Conservation (phyloP, 208 protist species). For the Herpetomonas tarakana region DNA sequence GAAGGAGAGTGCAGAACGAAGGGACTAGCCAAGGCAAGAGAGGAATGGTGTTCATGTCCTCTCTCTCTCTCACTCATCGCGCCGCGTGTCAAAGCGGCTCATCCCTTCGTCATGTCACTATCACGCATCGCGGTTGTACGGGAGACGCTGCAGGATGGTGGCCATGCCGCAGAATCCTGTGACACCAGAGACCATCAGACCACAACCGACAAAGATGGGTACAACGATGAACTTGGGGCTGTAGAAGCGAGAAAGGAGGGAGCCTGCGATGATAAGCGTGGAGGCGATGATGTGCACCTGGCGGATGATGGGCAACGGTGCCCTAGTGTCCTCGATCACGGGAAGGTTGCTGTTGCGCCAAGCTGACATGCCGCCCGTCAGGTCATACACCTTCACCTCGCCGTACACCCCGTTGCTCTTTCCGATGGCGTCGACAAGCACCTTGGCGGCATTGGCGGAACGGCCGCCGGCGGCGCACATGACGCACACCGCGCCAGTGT, state of each 20-base stretch:
- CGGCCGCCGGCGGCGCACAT: conserved; percentile 38
- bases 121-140: conserved; percentile 27
- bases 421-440: conserved; percentile 12
- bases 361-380: conserved; percentile 38
- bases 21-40: too few relatives aligned
- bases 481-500: conserved; percentile 20
- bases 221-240: conserved; percentile 28
- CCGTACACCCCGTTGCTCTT: conserved; percentile 9
- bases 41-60: too few relatives aligned
- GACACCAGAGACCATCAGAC: conserved; percentile 31
- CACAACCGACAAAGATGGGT: conserved; percentile 36
- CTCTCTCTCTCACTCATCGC: too few relatives aligned
- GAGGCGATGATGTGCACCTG: conserved; percentile 51
- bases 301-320: conserved; percentile 38
- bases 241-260: conserved; percentile 26
- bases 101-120: too few relatives aligned
- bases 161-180: conserved; percentile 55
- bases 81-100: too few relatives aligned
- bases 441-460: conserved; percentile 18
- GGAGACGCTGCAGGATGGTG: conserved; percentile 26
- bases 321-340: conserved; percentile 32
- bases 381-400: conserved; percentile 27
- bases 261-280: conserved; percentile 31
- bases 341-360: conserved; percentile 26
- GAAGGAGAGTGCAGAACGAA: too few relatives aligned